Base-by-base conservation (phyloP, 139 green algal species). In the Chlorella sp. region DNA sequence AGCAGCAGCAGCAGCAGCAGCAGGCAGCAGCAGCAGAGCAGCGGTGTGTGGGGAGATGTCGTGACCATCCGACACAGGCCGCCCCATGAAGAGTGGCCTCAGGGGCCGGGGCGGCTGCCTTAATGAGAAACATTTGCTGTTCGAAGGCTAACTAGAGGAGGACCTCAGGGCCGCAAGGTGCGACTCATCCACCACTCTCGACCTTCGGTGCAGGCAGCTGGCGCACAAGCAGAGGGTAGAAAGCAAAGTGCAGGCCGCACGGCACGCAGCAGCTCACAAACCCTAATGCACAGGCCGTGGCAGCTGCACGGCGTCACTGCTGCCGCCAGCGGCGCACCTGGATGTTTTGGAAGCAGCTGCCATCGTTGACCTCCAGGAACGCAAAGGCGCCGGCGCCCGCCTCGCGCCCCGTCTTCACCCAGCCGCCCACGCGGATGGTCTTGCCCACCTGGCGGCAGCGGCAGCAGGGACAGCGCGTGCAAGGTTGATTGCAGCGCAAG, bases 281-380 rank as follows among this genome's bases (percentile, higher is more conserved):
- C n/a, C n/a, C n/a, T n/a, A n/a, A n/a, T n/a, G n/a, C n/a, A n/a
- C n/a, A n/a, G n/a, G n/a, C n/a, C n/a, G n/a, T n/a, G n/a, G n/a
- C n/a, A n/a, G n/a, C n/a, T n/a, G n/a, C n/a, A n/a, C n/a, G n/a
- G n/a, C n/a, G n/a, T n/a, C n/a, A n/a, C n/a, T n/a, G n/a, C n/a
- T n/a, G n/a, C n/a, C n/a, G n/a, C n/a, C n/a, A n/a, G 44, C 51
- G 57, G 83, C 4, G 51, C 38, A 93, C 94, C 94, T 99, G 97
- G 36, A 99, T 86, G 88, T 94, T 98, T 41, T 93, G 87, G 73
- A 98, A 95, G 73, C 87, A 93, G 74, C 91, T 96, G 87, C 98
- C 98, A 88, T 99, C 98, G 87, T 99, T 99, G 87, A 99, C 82
- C 80, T 99, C 96, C n/a, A 99, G 82, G 85, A 99, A 99, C 26